These are phyloP conservation scores for Mycena latifolia DNA, from an alignment of 768 basidiomycete species.

Conservation along the genomic window DNA sequence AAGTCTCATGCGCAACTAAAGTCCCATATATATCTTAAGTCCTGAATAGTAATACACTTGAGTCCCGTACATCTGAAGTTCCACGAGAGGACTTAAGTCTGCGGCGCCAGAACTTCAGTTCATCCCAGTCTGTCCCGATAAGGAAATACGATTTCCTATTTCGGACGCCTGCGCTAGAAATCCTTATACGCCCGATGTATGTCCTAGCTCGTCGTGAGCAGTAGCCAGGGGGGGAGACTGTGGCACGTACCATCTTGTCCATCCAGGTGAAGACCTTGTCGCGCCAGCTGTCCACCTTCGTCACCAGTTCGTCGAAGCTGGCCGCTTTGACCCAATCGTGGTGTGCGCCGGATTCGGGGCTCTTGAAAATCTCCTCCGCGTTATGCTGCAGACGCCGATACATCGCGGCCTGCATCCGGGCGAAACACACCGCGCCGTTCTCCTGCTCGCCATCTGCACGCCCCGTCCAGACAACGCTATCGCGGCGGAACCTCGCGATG, in stretches of 20 bases:
- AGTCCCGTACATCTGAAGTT: not conserved
- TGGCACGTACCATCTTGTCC: conserved; percentile 13
- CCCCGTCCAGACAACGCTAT: conserved; percentile 8
- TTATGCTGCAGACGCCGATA: conserved; percentile 13
- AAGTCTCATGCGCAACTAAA: not conserved
- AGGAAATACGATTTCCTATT: no score
- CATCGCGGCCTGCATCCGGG: conserved; percentile 23
- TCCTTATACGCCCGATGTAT: conserved; percentile 16
- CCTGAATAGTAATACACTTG: not conserved
- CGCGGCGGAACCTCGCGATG: conserved; percentile 10
- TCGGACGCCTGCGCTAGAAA: conserved; percentile 4
- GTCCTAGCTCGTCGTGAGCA: not conserved
- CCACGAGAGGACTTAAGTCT: not conserved
- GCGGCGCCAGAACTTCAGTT: not conserved
- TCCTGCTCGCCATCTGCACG: not conserved
- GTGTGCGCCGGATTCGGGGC: conserved; percentile 15
- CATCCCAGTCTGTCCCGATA: not conserved
- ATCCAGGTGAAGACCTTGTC: conserved; percentile 24
- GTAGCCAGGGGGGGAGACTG: not conserved
- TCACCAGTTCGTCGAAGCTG: conserved; percentile 13
- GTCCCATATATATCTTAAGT: not conserved
- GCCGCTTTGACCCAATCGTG: conserved; percentile 12
- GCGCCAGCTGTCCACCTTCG: conserved; percentile 8
- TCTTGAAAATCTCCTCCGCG: conserved; percentile 10
- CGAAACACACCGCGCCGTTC: conserved; percentile 8